These are phyloP conservation scores for Cornus suecica DNA, from an alignment of 148 eudicot genomes.

Conservation along the genomic window DNA sequence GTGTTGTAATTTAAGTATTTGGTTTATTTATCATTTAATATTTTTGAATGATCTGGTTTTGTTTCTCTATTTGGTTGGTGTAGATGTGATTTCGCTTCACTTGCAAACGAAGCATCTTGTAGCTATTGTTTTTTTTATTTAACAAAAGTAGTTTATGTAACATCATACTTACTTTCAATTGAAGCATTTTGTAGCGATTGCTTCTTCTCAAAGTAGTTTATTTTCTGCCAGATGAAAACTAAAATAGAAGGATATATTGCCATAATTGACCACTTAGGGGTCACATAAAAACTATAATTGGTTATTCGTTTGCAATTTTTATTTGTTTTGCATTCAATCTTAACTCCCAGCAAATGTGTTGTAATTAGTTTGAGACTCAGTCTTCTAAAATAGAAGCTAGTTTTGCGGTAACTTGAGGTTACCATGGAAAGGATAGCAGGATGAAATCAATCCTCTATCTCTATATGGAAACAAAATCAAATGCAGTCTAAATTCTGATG, in stretches of 20 bases:
- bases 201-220: too few species aligned
- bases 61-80: neutral
- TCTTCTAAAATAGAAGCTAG: neutral
- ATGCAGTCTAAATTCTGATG: neutral
- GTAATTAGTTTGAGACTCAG: neutral
- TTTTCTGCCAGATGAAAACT: neutral
- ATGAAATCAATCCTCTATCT: neutral
- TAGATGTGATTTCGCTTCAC: neutral
- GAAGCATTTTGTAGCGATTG: too few species aligned
- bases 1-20: neutral
- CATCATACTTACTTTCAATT: too few species aligned
- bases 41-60: neutral
- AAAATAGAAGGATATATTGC: neutral
- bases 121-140: too few species aligned
- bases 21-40: neutral
- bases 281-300: neutral
- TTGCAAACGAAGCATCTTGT: constrained; percentile 4
- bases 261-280: neutral
- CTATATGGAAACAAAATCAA: neutral
- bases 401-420: neutral
- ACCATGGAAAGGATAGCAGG: neutral
- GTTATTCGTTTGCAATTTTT: neutral
- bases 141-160: too few species aligned
- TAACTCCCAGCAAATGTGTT: neutral
- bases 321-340: neutral